A percentile compares a stretch with the other conserved stretches of the same genome.
Evolutionary conservation across 2,329 filamentous ascomycete species (phyloP).

Genomic region (Hymenoscyphus fructigenus): DNA sequence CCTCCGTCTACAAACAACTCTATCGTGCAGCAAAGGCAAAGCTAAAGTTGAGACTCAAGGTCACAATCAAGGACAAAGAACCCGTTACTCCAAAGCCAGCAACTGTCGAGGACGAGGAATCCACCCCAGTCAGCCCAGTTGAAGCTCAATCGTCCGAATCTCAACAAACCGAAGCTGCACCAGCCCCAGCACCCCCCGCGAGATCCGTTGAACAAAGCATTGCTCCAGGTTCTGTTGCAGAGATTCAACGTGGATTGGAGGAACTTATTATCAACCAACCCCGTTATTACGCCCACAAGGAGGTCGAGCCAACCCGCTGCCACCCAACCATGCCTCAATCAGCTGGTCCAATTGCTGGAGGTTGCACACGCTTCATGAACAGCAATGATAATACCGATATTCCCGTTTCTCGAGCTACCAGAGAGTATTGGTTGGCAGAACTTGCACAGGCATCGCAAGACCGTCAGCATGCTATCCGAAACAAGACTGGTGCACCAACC

Average conservation of each 20-base stretch:
- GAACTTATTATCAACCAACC: conserved; percentile 30
- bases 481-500: conserved; percentile 12
- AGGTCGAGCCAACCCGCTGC: conserved; percentile 1
- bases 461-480: conserved; percentile 23
- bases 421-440: conserved; percentile 38
- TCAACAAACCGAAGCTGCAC: conserved; percentile 7
- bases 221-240: conserved; percentile 24
- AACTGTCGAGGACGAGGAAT: conserved; percentile 50
- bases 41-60: conserved; percentile 89
- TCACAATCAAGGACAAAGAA: conserved; percentile 49
- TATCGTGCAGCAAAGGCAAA: conserved; percentile 97
- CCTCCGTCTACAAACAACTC: conserved; percentile 91
- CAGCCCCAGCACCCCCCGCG: conserved; percentile 12
- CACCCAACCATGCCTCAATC: conserved; percentile 17
- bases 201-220: conserved; percentile 20
- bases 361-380: conserved; percentile 13
- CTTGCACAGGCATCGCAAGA: conserved; percentile 32
- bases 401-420: conserved; percentile 29
- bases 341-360: conserved; percentile 9
- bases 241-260: conserved; percentile 34
- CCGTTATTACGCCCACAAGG: conserved; percentile 6
- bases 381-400: conserved; percentile 30
- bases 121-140: conserved; percentile 27
- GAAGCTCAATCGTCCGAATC: conserved; percentile 14
- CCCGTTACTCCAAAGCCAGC: conserved; percentile 38